phyloP scores from a whole-genome alignment of 1,139 yeast species.

The Hyphopichia burtonii region DNA sequence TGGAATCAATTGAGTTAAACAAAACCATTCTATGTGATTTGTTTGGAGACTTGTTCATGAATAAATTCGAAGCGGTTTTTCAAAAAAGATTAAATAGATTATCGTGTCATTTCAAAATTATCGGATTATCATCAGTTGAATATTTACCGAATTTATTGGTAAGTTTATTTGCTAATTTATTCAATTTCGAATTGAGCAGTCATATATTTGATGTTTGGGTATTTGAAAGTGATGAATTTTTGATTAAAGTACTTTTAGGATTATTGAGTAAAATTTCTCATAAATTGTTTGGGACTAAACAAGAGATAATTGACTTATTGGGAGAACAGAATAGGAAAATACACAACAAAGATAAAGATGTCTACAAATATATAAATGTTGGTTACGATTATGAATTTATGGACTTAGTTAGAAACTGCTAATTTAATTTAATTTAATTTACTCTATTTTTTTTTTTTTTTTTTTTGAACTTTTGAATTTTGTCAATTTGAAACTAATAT shows the following conservation, averaged over 20 bases:
- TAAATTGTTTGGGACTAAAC: slow-evolving; percentile 50
- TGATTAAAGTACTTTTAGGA: slow-evolving; percentile 49
- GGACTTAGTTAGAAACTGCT: slow-evolving; percentile 26
- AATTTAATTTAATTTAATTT: not conserved
- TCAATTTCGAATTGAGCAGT: slow-evolving; percentile 25
- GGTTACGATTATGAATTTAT: slow-evolving; percentile 54
- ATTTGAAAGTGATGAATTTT: slow-evolving; percentile 59
- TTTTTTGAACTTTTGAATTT: too few relatives aligned
- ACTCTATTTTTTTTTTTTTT: not conserved
- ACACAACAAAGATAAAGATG: slow-evolving; percentile 12
- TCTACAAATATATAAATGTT: slow-evolving; percentile 36
- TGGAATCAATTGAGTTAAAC: slow-evolving; percentile 3
- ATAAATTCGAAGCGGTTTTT: slow-evolving; percentile 49
- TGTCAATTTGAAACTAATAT: not conserved
- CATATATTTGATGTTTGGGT: slow-evolving; percentile 53
- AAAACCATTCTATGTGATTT: slow-evolving; percentile 7
- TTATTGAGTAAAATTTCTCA: slow-evolving; percentile 47
- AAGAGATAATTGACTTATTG: slow-evolving; percentile 41
- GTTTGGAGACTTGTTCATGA: slow-evolving; percentile 16
- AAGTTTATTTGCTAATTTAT: slow-evolving; percentile 19
- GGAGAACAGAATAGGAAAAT: slow-evolving; percentile 23
- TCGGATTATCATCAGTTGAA: slow-evolving; percentile 32
- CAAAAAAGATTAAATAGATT: slow-evolving; percentile 44
- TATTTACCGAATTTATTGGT: slow-evolving; percentile 22
- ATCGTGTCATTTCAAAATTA: slow-evolving; percentile 47